Base-by-base conservation (phyloP, 768 basidiomycete genomes). In the Hygrophorus russula region DNA sequence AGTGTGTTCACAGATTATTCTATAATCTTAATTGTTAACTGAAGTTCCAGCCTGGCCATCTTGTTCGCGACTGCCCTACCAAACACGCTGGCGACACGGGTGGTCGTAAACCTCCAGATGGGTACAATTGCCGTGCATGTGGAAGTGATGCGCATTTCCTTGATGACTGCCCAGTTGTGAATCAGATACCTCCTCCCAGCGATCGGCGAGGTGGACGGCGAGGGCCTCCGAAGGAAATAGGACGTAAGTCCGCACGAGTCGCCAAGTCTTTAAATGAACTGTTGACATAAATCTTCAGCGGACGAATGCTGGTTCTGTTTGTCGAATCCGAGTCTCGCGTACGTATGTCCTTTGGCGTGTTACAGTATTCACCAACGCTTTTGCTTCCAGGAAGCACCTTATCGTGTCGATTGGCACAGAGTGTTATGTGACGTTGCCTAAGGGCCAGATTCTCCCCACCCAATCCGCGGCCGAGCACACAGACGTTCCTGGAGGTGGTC, bases 291-390 rank as follows among this genome's bases (percentile, higher is more conserved):
- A 43, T 32, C 37, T 24, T 37, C 56, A 89, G 88, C 90, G 51
- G 86, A 86, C 44, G 87, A 92, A 59, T 97, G 94, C 61, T 98
- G 94, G 94, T 98, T 99, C 66, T 99, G 96, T 59, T 62, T 99
- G 42, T 93, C 90, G 33, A 97, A 97, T 57, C 93, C 94, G 1
- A 81, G 78, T 51, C 69, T 98, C 31, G 82, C 88, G 80, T 89
- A 56, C 49, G 83, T 71, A 17, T 29, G 32, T 40, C 14, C 17
- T 27, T 32, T 42, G 2, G 39, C 41, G 27, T 35, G 36, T 28
- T 20, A 11, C 29, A 36, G n/a, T 37, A 53, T 36, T 56, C 42
- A 18, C 41, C 49, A 20, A 49, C 32, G 27, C 10, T 39, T 29
- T 9, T 30, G 20, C 20, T 44, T 15, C 7, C 40, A 93, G 89